Percentiles rank a stretch among this genome's conserved stretches.
Evolutionary conservation across 1,284 basidiomycete species (phyloP).

Genomic region (Fistulinella cinereoalba): DNA sequence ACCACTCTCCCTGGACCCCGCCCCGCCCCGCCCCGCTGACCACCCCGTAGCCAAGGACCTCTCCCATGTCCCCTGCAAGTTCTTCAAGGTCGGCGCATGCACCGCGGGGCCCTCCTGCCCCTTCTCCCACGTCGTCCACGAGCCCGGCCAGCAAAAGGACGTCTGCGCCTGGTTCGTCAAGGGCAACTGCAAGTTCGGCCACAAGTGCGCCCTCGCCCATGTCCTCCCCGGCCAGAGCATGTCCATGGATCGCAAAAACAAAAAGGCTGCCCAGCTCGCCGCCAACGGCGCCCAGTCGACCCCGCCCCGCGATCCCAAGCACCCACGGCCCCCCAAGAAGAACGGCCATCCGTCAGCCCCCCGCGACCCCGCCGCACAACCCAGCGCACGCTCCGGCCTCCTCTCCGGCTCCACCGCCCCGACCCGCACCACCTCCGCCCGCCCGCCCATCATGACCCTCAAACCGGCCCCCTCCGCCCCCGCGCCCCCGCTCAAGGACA

Average conservation of each 20-base stretch:
- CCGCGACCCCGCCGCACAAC: too few species aligned
- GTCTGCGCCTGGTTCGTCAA: conserved; percentile 94
- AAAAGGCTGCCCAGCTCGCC: conserved; percentile 87
- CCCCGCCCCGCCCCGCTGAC: not conserved
- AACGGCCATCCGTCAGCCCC: conserved; percentile 22
- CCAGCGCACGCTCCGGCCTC: conserved; percentile 42
- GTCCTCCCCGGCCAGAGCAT: conserved; percentile 91
- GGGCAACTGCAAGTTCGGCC: conserved; percentile 97
- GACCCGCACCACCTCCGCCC: conserved; percentile 46
- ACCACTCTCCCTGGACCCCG: not conserved
- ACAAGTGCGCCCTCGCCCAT: conserved; percentile 95
- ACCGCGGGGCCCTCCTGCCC: conserved; percentile 95
- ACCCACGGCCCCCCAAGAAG: conserved; percentile 42
- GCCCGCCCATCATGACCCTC: conserved; percentile 63
- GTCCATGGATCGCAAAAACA: conserved; percentile 98
- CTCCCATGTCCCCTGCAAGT: conserved; percentile 97
- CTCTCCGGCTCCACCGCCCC: conserved; percentile 54
- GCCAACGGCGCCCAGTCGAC: conserved; percentile 44
- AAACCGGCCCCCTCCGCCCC: conserved; percentile 74
- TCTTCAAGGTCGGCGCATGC: conserved; percentile 92
- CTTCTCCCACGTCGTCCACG: conserved; percentile 76
- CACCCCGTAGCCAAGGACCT: conserved; percentile 75
- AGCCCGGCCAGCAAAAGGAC: conserved; percentile 83
- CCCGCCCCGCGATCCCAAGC: conserved; percentile 37
- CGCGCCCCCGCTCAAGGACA: conserved; percentile 72